Evolutionary conservation across 495 filamentous ascomycete genomes (phyloP).

Genomic region (Beverwykella pulmonaria): DNA sequence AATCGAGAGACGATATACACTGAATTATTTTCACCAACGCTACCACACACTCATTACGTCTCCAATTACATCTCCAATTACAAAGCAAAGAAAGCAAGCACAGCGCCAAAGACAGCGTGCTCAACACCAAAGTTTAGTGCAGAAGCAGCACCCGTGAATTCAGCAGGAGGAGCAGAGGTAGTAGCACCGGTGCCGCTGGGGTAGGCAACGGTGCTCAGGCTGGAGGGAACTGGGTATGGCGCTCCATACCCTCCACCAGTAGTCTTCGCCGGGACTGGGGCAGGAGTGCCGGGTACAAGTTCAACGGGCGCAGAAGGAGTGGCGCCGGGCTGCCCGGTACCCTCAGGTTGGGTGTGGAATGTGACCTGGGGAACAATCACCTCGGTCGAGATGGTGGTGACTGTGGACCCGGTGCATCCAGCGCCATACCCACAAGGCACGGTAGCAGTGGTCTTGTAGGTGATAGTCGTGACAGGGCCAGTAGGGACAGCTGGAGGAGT

Average conservation of each 20-base stretch:
- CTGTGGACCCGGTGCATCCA: slow-evolving; percentile 55
- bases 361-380: slow-evolving; percentile 74
- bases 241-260: slow-evolving; percentile 11
- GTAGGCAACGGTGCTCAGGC: slow-evolving; percentile 24
- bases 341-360: slow-evolving; percentile 67
- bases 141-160: slow-evolving; percentile 42
- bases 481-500: slow-evolving; percentile 21
- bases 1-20: slow-evolving; percentile 1
- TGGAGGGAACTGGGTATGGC: slow-evolving; percentile 28
- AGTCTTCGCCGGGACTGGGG: slow-evolving; percentile 44
- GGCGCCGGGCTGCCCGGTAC: slow-evolving; percentile 37
- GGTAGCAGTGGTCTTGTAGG: slow-evolving; percentile 50
- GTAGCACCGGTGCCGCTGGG: slow-evolving; percentile 15
- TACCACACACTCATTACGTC: background rate
- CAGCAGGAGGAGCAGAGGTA: slow-evolving; percentile 8
- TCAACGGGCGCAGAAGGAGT: slow-evolving; percentile 47
- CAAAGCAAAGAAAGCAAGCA: slow-evolving; percentile 41
- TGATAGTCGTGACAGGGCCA: slow-evolving; percentile 60
- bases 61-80: slow-evolving; percentile 36
- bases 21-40: background rate
- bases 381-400: slow-evolving; percentile 58
- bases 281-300: slow-evolving; percentile 55
- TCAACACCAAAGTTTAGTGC: slow-evolving; percentile 25
- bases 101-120: slow-evolving; percentile 36
- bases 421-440: slow-evolving; percentile 52